A percentile compares a stretch with the other conserved stretches of the same genome.
Conservation (phyloP, 2,329 filamentous ascomycete species). For the Xylaria hypoxylon region DNA sequence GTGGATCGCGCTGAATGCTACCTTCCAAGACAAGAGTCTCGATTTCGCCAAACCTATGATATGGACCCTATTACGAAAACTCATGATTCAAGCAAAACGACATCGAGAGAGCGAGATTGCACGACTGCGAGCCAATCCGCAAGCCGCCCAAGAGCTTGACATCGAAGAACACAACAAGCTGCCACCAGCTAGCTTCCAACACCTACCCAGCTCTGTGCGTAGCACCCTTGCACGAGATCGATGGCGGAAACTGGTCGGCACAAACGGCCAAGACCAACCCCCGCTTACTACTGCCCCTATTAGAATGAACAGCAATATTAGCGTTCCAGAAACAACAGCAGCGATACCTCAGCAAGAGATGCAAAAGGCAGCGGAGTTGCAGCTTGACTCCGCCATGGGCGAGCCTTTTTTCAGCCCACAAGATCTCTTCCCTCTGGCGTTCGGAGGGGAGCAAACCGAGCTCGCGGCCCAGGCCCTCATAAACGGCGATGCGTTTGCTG, state of each 20-base stretch:
- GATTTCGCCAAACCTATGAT: slow-evolving; percentile 62
- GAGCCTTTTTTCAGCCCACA: slow-evolving; percentile 53
- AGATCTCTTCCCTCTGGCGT: slow-evolving; percentile 50
- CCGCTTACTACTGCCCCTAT: slow-evolving; percentile 27
- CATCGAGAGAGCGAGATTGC: slow-evolving; percentile 64
- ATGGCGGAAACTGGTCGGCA: slow-evolving; percentile 63
- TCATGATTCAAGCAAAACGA: slow-evolving; percentile 64
- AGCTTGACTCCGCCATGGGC: slow-evolving; percentile 54
- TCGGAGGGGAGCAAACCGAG: slow-evolving; percentile 34
- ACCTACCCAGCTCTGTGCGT: slow-evolving; percentile 60
- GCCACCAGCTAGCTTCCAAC: slow-evolving; percentile 60
- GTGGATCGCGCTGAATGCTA: slow-evolving; percentile 59
- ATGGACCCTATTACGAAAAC: slow-evolving; percentile 65
- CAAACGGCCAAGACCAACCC: slow-evolving; percentile 44
- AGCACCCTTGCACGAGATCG: slow-evolving; percentile 61
- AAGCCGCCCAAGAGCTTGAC: slow-evolving; percentile 63
- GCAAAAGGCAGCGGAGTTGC: slow-evolving; percentile 35
- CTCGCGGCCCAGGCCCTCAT: slow-evolving; percentile 29
- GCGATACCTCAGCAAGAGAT: slow-evolving; percentile 10
- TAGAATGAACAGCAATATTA: slow-evolving; percentile 6
- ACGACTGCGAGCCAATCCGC: slow-evolving; percentile 61
- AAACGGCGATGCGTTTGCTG: slow-evolving; percentile 35
- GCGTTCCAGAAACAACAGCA: slow-evolving; percentile 4
- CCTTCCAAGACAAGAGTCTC: slow-evolving; percentile 54
- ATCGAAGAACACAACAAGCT: slow-evolving; percentile 59